These are phyloP conservation scores for Laguncularia racemosa DNA, from an alignment of 345 rosid genomes.

Conservation along the genomic window DNA sequence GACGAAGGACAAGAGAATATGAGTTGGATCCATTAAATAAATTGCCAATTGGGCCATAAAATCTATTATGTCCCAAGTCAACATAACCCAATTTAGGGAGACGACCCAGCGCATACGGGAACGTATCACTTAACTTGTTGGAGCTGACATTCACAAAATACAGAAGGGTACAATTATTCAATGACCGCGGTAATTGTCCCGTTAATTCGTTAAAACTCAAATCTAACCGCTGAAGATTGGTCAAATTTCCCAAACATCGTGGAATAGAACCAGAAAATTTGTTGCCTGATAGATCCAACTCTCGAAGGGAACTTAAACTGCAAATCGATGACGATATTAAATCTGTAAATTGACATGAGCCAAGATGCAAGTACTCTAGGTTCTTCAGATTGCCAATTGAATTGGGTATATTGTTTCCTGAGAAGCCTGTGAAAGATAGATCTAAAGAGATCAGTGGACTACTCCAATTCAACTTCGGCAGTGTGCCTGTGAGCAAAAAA, in stretches of 20 bases:
- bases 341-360: slow-evolving; percentile 4
- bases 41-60: too few species aligned
- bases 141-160: too few species aligned
- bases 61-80: too few species aligned
- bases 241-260: neutral
- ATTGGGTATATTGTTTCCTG: slow-evolving; percentile 17
- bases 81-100: too few species aligned
- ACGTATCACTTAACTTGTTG: too few species aligned
- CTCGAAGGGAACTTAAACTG: slow-evolving; percentile 7
- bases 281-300: slow-evolving; percentile 10
- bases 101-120: too few species aligned
- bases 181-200: slow-evolving; percentile 2
- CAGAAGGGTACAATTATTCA: neutral
- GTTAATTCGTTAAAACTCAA: slow-evolving; percentile 9
- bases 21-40: too few species aligned
- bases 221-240: neutral
- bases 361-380: slow-evolving; percentile 3
- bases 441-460: slow-evolving; percentile 2
- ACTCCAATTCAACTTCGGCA: slow-evolving; percentile 9
- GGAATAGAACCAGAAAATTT: slow-evolving; percentile 12
- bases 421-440: neutral
- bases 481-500: neutral
- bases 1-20: neutral
- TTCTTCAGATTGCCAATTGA: slow-evolving; percentile 12
- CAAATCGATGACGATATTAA: slow-evolving; percentile 16